Base-by-base conservation (phyloP, 352 stramenopile species). In the Nothophytophthora sp. region DNA sequence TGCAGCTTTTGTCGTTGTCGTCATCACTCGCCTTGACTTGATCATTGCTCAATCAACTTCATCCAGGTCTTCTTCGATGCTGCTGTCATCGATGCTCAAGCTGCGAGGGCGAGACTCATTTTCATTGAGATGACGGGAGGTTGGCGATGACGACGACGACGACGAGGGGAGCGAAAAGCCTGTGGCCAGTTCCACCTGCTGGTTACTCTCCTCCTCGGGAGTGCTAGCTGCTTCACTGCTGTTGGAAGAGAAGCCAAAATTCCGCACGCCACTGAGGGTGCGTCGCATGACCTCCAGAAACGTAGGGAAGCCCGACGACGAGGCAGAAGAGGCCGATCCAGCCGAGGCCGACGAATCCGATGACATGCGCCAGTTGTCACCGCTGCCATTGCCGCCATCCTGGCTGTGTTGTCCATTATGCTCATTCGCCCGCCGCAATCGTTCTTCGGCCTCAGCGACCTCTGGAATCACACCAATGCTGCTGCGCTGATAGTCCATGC, bases 21-120 rank as follows among this genome's bases (percentile, higher is more conserved):
- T 30, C 11, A 11, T 30, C 6, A 11, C 6, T 30, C 27, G n/a
- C n/a, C n/a, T n/a, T n/a, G n/a, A n/a, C 27, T 30, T 30, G 27
- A 6, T 30, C 27, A 30, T 30, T 11, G 27, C 27, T 75, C 48
- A 91, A 45, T 91, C 81, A 27, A 91, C 62, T 50, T 77, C 67
- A 23, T 91, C 76, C 65, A 91, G 66, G 19, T 85, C 80, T 55
- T 88, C 76, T 24, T 78, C 63, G 29, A 76, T 64, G 46, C 65
- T 79, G 54, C 69, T 84, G 32, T 33, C 35, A 37, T 79, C 58
- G 38, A 50, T 39, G 12, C 63, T 70, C 18, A 28, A 32, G 13
- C 32, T 58, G 28, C 58, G 29, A 35, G 38, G 24, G 45, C 39
- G 49, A 29, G 4, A 23, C n/a, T 29, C 27, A 22, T 30, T 25